These are phyloP conservation scores for Stagonosporopsis tanaceti DNA, from an alignment of 2,329 filamentous ascomycete genomes.

Conservation along the genomic window DNA sequence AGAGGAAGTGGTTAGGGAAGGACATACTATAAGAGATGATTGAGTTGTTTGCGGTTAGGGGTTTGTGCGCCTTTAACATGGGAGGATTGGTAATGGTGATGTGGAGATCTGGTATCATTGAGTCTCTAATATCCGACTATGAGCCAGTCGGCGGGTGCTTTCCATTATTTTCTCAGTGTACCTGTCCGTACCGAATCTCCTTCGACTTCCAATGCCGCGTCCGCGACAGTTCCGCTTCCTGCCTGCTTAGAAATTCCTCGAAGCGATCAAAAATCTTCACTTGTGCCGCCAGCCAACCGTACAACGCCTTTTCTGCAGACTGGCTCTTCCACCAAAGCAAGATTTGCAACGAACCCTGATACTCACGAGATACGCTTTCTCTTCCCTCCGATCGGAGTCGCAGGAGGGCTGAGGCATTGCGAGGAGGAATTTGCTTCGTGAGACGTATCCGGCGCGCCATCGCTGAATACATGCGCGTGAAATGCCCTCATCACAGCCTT, in stretches of 20 bases:
- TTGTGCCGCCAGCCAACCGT: not conserved
- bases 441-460: too few relatives aligned
- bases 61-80: not conserved
- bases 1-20: not conserved
- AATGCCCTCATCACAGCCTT: conserved; percentile 23
- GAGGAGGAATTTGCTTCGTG: not conserved
- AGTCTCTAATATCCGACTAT: too few relatives aligned
- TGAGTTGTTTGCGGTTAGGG: not conserved
- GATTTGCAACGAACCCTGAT: not conserved
- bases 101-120: too few relatives aligned
- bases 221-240: too few relatives aligned
- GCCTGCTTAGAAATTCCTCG: not conserved
- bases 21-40: too few relatives aligned
- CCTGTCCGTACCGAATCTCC: too few relatives aligned
- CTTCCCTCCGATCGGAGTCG: not conserved
- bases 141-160: too few relatives aligned
- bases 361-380: not conserved
- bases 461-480: conserved; percentile 11
- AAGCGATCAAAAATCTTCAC: not conserved
- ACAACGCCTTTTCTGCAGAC: not conserved
- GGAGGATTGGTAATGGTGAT: too few relatives aligned
- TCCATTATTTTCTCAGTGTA: too few relatives aligned
- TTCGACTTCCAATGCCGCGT: not conserved
- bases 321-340: not conserved
- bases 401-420: not conserved